Base-by-base conservation (phyloP, 352 stramenopile species). In the Hyaloperonospora brassicae region DNA sequence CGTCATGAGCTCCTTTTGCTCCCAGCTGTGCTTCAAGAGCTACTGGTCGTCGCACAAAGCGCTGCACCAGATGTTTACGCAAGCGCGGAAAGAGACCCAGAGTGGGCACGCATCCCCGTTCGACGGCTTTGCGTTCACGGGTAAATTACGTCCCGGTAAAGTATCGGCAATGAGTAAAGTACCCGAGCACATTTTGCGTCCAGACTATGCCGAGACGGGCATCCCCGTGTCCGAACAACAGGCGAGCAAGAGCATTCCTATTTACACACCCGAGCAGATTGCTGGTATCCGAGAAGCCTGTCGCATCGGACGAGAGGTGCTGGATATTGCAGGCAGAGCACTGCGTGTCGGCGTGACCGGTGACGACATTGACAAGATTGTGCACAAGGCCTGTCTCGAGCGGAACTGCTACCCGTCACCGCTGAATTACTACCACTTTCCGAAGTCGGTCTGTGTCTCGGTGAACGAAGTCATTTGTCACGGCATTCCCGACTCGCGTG, bases 351-450 rank as follows among this genome's bases (percentile, higher is more conserved):
- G 96, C 34, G 70, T 97, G 22, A 98, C 95, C 6, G 96, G 90
- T 3, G 95, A 99, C 66, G 95, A 98, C 67, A 98, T 99, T 68
- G 96, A 99, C 72, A 79, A 82, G 39, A 81, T 98, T 38, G 91
- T 98, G 30, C 90, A 98, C 68, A 73, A 97, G 21, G 94, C 89
- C 8, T 95, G 73, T 51, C 85, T 97, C 14, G 82, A 98, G 60
- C 72, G 87, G 17, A 81, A 70, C 14, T 96, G 89, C 27, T 99
- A 99, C 77, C 96, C 96, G 34, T 98, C 91, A 34, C 97, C 97
- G 21, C 69, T 99, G 12, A 99, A 99, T 73, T 98, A 96, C 67
- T 94, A 97, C 61, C 80, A 90, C 92, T 99, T 99, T 66, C 96
- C 96, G 9, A 98, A 98, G 76, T 86, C 79, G n/a, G 59, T 86